Conservation (phyloP, 2,329 filamentous ascomycete species). For the Oidium heveae region DNA sequence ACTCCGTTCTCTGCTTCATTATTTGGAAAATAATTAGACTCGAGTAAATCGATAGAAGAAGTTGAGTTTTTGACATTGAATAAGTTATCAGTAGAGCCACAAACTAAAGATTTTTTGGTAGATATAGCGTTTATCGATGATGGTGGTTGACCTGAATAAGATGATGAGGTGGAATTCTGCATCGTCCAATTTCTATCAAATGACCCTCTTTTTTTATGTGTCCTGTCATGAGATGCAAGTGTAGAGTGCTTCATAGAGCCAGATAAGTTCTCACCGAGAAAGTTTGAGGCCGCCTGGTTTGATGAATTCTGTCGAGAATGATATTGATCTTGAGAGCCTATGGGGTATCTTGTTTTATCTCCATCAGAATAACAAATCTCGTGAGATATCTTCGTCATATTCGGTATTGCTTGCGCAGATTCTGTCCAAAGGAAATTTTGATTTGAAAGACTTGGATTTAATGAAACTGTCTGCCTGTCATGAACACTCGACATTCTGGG, state of each 20-base stretch:
- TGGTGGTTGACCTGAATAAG: conserved; percentile 9
- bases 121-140: conserved; percentile 7
- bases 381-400: conserved; percentile 15
- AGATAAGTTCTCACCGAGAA: not conserved
- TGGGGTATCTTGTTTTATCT: conserved; percentile 42
- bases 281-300: conserved; percentile 1
- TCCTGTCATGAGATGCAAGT: not conserved
- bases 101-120: conserved; percentile 6
- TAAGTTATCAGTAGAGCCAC: conserved; percentile 12
- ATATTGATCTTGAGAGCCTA: conserved; percentile 58
- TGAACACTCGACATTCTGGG: conserved; percentile 12
- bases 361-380: conserved; percentile 15
- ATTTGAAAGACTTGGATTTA: conserved; percentile 11
- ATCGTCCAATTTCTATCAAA: conserved; percentile 49
- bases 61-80: conserved; percentile 8
- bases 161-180: conserved; percentile 17
- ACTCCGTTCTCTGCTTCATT: conserved; percentile 55
- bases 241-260: not conserved
- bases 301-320: conserved; percentile 62
- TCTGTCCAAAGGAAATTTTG: conserved; percentile 13
- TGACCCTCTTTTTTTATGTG: conserved; percentile 39
- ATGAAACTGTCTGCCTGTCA: conserved; percentile 9
- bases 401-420: conserved; percentile 18
- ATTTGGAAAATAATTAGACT: conserved; percentile 83
- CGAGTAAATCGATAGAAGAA: conserved; percentile 20